Conservation (phyloP, 2,329 filamentous ascomycete species). For the Fonsecaea erecta region DNA sequence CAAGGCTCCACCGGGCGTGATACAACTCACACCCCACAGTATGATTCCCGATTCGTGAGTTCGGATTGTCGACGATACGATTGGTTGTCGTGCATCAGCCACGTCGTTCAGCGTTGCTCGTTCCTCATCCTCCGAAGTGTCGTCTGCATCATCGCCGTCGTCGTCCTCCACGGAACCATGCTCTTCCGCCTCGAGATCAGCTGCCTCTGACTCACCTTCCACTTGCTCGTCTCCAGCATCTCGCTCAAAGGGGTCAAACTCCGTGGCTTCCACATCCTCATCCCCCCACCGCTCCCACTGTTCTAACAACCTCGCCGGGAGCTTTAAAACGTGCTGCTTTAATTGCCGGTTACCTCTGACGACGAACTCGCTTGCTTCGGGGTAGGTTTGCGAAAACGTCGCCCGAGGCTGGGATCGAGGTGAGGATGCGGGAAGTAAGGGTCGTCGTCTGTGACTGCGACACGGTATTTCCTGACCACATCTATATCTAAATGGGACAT, state of each 20-base stretch:
- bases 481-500: too few relatives aligned
- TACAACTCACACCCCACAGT: neutral
- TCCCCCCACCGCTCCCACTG: slow-evolving; percentile 27
- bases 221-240: slow-evolving; percentile 7
- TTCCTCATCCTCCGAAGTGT: neutral
- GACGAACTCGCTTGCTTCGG: slow-evolving; percentile 22
- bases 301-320: slow-evolving; percentile 21
- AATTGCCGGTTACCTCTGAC: slow-evolving; percentile 7
- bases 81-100: neutral
- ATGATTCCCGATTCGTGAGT: neutral
- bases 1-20: neutral
- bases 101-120: neutral
- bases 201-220: slow-evolving; percentile 7
- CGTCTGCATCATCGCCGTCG: neutral
- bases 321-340: neutral
- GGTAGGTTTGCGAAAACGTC: slow-evolving; percentile 18
- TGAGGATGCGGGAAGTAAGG: slow-evolving; percentile 30
- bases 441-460: slow-evolving; percentile 32
- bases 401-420: slow-evolving; percentile 16
- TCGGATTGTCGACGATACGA: neutral
- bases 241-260: slow-evolving; percentile 27
- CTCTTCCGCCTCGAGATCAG: slow-evolving; percentile 32
- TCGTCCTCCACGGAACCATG: neutral
- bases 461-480: slow-evolving; percentile 21
- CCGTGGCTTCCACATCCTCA: slow-evolving; percentile 10